These are phyloP conservation scores for Daldinia sp. DNA, from an alignment of 2,329 filamentous ascomycete species.

Conservation along the genomic window DNA sequence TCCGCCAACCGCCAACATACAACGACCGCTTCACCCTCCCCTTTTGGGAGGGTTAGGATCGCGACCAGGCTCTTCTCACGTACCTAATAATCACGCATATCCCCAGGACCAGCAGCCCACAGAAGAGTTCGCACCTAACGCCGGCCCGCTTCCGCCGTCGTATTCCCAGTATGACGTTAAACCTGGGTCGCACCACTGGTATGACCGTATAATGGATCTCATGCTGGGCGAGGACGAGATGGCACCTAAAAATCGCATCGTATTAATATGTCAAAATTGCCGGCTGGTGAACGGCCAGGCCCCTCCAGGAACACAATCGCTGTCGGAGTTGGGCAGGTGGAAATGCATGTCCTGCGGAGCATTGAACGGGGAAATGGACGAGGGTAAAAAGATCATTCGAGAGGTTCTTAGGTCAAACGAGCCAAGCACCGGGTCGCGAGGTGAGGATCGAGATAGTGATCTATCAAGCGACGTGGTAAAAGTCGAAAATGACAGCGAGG, in stretches of 20 bases:
- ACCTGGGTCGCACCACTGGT: constrained; percentile 75
- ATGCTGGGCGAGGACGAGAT: constrained; percentile 96
- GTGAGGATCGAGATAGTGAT: constrained; percentile 40
- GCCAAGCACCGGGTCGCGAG: constrained; percentile 21
- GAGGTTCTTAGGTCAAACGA: constrained; percentile 63
- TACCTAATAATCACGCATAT: constrained; percentile 42
- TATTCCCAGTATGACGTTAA: constrained; percentile 47
- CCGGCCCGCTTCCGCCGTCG: constrained; percentile 58
- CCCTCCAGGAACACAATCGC: constrained; percentile 81
- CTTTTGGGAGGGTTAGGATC: constrained; percentile 50
- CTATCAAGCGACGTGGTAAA: constrained; percentile 43
- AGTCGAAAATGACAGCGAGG: constrained; percentile 42
- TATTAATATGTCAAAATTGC: constrained; percentile 84
- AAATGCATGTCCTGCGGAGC: constrained; percentile 86
- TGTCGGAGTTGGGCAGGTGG: constrained; percentile 88
- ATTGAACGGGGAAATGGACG: constrained; percentile 84
- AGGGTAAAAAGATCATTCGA: constrained; percentile 77
- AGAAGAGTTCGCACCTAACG: constrained; percentile 81
- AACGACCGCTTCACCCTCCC: constrained; percentile 53
- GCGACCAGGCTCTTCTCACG: constrained; percentile 35
- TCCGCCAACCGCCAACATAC: constrained; percentile 74
- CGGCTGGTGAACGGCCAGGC: constrained; percentile 95
- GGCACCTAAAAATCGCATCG: constrained; percentile 88
- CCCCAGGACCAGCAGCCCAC: constrained; percentile 54
- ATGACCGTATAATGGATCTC: constrained; percentile 91